Conservation (phyloP, 495 filamentous ascomycete species). For the Penicillium coprophilum region DNA sequence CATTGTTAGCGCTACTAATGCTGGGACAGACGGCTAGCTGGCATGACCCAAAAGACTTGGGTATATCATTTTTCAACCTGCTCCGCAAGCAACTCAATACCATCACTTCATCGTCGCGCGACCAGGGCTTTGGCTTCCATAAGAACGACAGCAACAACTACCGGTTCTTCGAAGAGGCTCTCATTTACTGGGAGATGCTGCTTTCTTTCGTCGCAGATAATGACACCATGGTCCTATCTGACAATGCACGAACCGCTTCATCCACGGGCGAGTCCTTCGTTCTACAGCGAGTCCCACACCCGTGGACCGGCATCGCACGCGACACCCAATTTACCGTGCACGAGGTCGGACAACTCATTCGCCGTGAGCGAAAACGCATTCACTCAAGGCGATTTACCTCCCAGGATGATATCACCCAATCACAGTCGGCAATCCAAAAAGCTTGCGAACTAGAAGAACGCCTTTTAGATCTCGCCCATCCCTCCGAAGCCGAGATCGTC, state of each 20-base stretch:
- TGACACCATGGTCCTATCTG: conserved; percentile 32
- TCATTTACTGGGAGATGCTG: conserved; percentile 63
- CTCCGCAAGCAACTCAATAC: conserved; percentile 47
- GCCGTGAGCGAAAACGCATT: conserved; percentile 47
- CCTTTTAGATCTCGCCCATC: conserved; percentile 50
- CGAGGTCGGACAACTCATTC: conserved; percentile 54
- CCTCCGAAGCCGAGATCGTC: conserved; percentile 49
- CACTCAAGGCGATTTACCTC: conserved; percentile 38
- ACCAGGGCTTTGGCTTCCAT: conserved; percentile 13
- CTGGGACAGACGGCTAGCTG: conserved; percentile 58
- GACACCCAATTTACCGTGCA: conserved; percentile 54
- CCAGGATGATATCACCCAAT: conserved; percentile 40
- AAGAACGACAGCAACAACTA: conserved; percentile 47
- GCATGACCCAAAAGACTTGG: conserved; percentile 56
- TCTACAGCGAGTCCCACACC: conserved; percentile 51
- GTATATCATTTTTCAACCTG: conserved; percentile 49
- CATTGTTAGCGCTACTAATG: conserved; percentile 53
- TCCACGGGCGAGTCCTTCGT: conserved; percentile 33
- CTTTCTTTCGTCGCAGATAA: conserved; percentile 56
- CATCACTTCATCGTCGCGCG: conserved; percentile 19
- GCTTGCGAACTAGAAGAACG: conserved; percentile 52
- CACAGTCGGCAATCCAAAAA: conserved; percentile 44
- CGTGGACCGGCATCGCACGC: conserved; percentile 59
- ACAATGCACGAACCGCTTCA: conserved; percentile 10
- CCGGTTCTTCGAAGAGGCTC: conserved; percentile 57